These are phyloP conservation scores for Heritiera littoralis DNA, from an alignment of 345 rosid genomes.

Conservation along the genomic window DNA sequence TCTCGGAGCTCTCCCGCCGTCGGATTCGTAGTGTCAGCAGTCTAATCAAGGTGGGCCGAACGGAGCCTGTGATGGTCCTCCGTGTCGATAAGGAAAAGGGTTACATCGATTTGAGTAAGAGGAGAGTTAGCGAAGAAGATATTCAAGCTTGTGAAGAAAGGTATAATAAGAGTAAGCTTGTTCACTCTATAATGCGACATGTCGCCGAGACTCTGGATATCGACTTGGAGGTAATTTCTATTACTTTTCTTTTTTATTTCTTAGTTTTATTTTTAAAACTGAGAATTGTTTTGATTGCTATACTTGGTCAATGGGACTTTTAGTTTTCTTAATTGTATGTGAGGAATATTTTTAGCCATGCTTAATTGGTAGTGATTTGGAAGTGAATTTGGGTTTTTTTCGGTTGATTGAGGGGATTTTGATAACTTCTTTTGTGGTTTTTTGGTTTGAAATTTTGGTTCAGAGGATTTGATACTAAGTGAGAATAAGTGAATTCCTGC, in stretches of 20 bases:
- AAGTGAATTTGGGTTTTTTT: not conserved
- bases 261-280: not conserved
- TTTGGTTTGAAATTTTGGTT: not conserved
- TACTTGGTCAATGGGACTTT: not conserved
- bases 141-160: slow-evolving; percentile 93
- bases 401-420: not conserved
- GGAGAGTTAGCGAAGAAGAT: slow-evolving; percentile 95
- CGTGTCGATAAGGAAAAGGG: slow-evolving; percentile 98
- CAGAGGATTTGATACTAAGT: not conserved
- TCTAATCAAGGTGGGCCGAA: slow-evolving; percentile 90
- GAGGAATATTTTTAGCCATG: not conserved
- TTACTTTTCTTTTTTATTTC: not conserved
- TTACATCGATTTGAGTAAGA: slow-evolving; percentile 90
- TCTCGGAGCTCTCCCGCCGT: slow-evolving; percentile 99
- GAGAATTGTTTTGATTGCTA: not conserved
- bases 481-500: not conserved
- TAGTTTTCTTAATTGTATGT: not conserved
- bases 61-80: slow-evolving; percentile 97
- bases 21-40: slow-evolving; percentile 96
- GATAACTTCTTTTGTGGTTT: not conserved
- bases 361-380: not conserved
- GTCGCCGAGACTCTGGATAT: slow-evolving; percentile 85
- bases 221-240: slow-evolving; percentile 76
- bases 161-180: slow-evolving; percentile 98
- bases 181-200: slow-evolving; percentile 97